phyloP scores from a whole-genome alignment of 305 asterid species.

The Ilex paraguariensis region DNA sequence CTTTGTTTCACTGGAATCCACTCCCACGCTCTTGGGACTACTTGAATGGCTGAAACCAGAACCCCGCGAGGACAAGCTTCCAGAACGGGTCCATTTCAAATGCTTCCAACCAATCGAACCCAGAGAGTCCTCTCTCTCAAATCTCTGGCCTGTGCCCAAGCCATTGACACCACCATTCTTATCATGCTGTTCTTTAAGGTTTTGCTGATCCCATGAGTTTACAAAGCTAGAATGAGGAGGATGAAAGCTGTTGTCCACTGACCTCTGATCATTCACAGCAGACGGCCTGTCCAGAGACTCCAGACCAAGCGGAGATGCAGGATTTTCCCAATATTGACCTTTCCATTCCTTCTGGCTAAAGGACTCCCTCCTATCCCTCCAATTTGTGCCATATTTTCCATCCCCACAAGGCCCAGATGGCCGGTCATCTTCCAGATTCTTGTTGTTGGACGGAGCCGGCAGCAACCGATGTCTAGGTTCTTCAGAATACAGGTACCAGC shows the following conservation, averaged over 20 bases:
- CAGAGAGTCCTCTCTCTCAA: conserved; percentile 53
- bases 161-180: conserved; percentile 34
- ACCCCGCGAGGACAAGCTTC: conserved; percentile 76
- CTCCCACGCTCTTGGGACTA: conserved; percentile 72
- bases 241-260: conserved; percentile 47
- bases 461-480: conserved; percentile 62
- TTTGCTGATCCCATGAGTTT: conserved; percentile 35
- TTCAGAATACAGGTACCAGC: conserved; percentile 69
- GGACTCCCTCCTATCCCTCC: conserved; percentile 63
- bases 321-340: conserved; percentile 46
- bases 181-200: conserved; percentile 46
- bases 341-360: conserved; percentile 58
- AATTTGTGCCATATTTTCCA: conserved; percentile 60
- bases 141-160: conserved; percentile 35
- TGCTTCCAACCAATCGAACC: conserved; percentile 75
- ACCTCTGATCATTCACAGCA: conserved; percentile 42
- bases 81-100: conserved; percentile 79
- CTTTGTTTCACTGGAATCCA: conserved; percentile 48
- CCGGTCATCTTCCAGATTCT: conserved; percentile 70
- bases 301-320: conserved; percentile 39
- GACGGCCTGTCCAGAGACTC: conserved; percentile 34
- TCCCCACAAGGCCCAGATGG: conserved; percentile 49
- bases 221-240: conserved; percentile 38
- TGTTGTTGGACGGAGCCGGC: conserved; percentile 68
- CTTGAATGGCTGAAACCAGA: conserved; percentile 65